phyloP scores from a whole-genome alignment of 495 filamentous ascomycete genomes.

The Staphylotrichum tortipilum region DNA sequence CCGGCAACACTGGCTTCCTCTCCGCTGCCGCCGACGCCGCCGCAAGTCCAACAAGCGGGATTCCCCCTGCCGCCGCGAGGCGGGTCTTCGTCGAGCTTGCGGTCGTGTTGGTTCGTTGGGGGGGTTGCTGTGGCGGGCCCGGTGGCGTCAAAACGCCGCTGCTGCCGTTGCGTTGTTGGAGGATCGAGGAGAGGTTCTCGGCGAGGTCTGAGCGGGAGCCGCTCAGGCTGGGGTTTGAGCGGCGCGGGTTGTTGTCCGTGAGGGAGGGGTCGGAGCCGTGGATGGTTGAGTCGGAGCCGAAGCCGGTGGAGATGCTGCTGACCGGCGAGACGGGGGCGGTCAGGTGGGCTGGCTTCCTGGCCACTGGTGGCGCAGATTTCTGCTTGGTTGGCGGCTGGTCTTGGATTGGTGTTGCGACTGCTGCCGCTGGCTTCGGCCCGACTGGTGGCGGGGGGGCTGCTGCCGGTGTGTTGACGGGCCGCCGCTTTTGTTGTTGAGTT shows the following conservation, averaged over 20 bases:
- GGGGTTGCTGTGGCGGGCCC: conserved; percentile 5
- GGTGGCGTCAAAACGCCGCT: not conserved
- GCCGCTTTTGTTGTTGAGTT: conserved; percentile 10
- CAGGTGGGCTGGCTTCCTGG: conserved; percentile 46
- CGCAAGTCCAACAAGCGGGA: conserved; percentile 18
- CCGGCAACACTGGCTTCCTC: conserved; percentile 13
- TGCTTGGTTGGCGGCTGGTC: conserved; percentile 27
- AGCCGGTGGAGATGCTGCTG: conserved; percentile 16
- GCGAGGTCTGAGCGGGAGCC: not conserved
- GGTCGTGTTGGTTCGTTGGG: conserved; percentile 10
- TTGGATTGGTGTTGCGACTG: no score
- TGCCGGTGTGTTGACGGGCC: conserved; percentile 13
- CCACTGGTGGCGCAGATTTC: conserved; percentile 44
- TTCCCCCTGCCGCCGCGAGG: conserved; percentile 12
- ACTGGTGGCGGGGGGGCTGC: conserved; percentile 25
- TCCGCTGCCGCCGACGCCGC: not conserved
- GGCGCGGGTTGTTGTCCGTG: conserved; percentile 5
- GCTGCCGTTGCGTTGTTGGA: conserved; percentile 3
- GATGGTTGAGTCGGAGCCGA: not conserved
- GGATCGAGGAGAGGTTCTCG: not conserved
- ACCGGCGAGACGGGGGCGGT: conserved; percentile 28
- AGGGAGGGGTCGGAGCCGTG: not conserved
- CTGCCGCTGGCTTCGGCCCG: conserved; percentile 20
- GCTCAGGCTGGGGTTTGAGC: not conserved
- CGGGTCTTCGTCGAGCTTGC: conserved; percentile 1